Conservation (phyloP, 1,284 basidiomycete species). For the Irpex sp. region DNA sequence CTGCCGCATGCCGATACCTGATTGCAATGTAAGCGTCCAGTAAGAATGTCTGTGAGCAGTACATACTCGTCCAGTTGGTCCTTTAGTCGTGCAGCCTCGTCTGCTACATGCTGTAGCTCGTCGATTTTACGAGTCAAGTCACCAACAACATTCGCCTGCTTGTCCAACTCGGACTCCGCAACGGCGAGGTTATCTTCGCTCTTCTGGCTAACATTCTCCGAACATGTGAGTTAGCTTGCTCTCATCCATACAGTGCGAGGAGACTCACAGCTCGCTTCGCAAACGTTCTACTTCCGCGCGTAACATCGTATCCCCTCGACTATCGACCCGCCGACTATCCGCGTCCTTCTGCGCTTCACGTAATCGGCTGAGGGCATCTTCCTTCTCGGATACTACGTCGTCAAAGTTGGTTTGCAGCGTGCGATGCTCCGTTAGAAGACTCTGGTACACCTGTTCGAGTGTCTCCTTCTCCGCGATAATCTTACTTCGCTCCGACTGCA, state of each 20-base stretch:
- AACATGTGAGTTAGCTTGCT: slow-evolving; percentile 20
- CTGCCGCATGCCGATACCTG: slow-evolving; percentile 86
- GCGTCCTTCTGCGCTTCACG: slow-evolving; percentile 54
- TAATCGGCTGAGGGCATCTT: slow-evolving; percentile 59
- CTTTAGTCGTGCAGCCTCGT: slow-evolving; percentile 76
- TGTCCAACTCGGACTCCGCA: slow-evolving; percentile 78
- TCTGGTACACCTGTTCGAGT: slow-evolving; percentile 73
- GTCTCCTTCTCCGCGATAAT: slow-evolving; percentile 77
- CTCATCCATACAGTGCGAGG: not conserved
- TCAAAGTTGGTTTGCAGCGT: slow-evolving; percentile 67
- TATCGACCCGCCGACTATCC: slow-evolving; percentile 52
- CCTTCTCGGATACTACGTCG: slow-evolving; percentile 67
- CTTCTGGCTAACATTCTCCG: slow-evolving; percentile 65
- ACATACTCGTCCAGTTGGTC: slow-evolving; percentile 93
- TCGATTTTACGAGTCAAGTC: slow-evolving; percentile 79
- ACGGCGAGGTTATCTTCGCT: slow-evolving; percentile 84
- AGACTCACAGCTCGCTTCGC: slow-evolving; percentile 73
- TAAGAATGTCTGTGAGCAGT: not conserved
- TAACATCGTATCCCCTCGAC: slow-evolving; percentile 68
- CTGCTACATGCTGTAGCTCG: slow-evolving; percentile 77
- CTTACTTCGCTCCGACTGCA: slow-evolving; percentile 76
- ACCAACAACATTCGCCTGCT: slow-evolving; percentile 61
- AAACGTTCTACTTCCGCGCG: slow-evolving; percentile 79
- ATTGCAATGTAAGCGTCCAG: not conserved
- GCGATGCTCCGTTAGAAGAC: slow-evolving; percentile 75